These are phyloP conservation scores for Polyporus tsugae DNA, from an alignment of 1,284 basidiomycete species.

Conservation along the genomic window DNA sequence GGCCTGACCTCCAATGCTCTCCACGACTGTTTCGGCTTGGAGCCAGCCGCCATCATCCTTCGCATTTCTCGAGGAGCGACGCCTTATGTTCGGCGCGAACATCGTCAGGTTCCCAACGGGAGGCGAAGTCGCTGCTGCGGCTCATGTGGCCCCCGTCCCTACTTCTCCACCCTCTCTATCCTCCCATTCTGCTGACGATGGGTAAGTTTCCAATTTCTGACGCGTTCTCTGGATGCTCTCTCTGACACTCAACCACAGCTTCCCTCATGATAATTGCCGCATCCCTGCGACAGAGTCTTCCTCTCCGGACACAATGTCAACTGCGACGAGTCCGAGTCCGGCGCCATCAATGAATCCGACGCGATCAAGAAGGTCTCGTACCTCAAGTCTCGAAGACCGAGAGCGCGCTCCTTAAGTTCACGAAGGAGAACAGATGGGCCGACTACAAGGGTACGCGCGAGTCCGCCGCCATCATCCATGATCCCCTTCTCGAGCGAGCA, in stretches of 20 bases:
- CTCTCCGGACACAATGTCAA: constrained; percentile 92
- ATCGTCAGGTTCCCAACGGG: constrained; percentile 83
- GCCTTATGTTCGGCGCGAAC: constrained; percentile 86
- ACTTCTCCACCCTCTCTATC: no score
- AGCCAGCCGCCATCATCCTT: no score
- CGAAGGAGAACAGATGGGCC: constrained; percentile 87
- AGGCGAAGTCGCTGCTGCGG: constrained; percentile 81
- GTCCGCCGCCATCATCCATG: constrained; percentile 78
- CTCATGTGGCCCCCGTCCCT: constrained; percentile 89
- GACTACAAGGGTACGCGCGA: constrained; percentile 80
- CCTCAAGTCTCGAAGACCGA: constrained; percentile 92
- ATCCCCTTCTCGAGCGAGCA: constrained; percentile 95
- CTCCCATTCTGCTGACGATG: no score
- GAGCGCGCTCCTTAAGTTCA: constrained; percentile 90
- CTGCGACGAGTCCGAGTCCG: constrained; percentile 97
- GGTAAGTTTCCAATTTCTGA: no score
- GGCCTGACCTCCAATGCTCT: no score
- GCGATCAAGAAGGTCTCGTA: constrained; percentile 91
- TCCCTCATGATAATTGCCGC: no score
- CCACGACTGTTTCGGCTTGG: no score
- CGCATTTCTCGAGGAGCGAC: constrained; percentile 72
- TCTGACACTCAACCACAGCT: no score
- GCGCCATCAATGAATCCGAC: constrained; percentile 96
- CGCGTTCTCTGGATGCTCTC: no score
- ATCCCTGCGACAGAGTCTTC: constrained; percentile 96